Conservation (phyloP, 352 stramenopile genomes). For the Globisporangium viniferum region DNA sequence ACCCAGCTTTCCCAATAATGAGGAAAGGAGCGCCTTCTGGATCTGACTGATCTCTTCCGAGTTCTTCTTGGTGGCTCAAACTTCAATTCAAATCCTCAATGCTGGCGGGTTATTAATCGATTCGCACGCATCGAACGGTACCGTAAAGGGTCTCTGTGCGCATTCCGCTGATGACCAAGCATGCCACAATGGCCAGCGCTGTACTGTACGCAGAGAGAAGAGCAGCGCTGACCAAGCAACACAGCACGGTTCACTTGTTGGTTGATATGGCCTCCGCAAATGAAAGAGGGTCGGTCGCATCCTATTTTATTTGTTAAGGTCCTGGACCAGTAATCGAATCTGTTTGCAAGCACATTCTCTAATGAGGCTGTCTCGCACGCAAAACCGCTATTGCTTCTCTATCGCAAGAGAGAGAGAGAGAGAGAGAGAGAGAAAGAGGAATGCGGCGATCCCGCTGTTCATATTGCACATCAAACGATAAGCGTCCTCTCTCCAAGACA, state of each 20-base stretch:
- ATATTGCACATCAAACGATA: background rate
- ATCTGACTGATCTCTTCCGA: background rate
- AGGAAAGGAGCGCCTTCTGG: background rate
- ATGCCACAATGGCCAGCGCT: background rate
- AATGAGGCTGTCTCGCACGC: background rate
- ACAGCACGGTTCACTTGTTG: background rate
- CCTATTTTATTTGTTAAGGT: too few species aligned
- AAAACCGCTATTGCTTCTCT: background rate
- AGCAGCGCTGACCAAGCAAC: background rate
- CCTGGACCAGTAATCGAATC: background rate
- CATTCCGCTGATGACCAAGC: background rate
- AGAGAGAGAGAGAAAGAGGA: background rate
- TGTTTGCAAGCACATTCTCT: background rate
- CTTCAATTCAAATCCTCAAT: background rate
- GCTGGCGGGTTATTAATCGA: background rate
- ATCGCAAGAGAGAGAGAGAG: background rate
- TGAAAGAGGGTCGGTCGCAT: background rate
- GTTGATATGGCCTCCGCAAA: background rate
- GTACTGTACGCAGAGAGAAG: background rate
- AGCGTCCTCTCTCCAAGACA: background rate
- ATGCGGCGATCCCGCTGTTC: background rate
- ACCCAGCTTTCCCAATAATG: background rate
- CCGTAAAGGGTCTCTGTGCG: background rate
- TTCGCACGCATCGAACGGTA: background rate
- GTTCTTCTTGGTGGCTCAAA: background rate